Conservation (phyloP, 257 asterid genomes). For the Penstemon barbatus region DNA sequence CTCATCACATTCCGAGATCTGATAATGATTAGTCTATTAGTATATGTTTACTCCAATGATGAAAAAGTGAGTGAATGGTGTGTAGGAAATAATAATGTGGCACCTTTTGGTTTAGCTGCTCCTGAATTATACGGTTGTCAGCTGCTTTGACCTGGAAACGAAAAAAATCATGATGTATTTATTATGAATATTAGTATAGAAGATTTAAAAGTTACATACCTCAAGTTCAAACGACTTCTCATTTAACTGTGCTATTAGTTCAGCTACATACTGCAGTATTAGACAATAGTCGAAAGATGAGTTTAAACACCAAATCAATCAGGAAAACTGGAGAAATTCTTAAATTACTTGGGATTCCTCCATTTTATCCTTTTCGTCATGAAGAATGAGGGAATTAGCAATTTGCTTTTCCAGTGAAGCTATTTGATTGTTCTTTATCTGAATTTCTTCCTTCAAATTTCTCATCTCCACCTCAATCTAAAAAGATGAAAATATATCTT, state of each 20-base stretch:
- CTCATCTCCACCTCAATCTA: no score
- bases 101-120: slow-evolving; percentile 93
- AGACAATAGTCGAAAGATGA: slow-evolving; percentile 29
- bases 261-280: slow-evolving; percentile 64
- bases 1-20: slow-evolving; percentile 77
- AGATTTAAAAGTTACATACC: slow-evolving; percentile 49
- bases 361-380: no score
- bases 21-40: slow-evolving; percentile 28
- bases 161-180: slow-evolving; percentile 20
- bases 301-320: slow-evolving; percentile 15
- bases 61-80: slow-evolving; percentile 5
- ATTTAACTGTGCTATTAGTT: slow-evolving; percentile 75
- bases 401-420: no score
- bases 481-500: no score
- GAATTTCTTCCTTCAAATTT: no score
- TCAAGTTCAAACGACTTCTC: slow-evolving; percentile 98
- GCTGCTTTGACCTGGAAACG: slow-evolving; percentile 85
- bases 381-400: slow-evolving; percentile 55
- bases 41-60: slow-evolving; percentile 19
- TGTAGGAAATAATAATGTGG: slow-evolving; percentile 28
- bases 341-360: slow-evolving; percentile 65
- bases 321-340: slow-evolving; percentile 18
- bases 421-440: no score
- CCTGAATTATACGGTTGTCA: slow-evolving; percentile 90
- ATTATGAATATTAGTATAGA: slow-evolving; percentile 3